These are phyloP conservation scores for Abelmoschus esculentus DNA, from an alignment of 345 rosid genomes.

Conservation along the genomic window DNA sequence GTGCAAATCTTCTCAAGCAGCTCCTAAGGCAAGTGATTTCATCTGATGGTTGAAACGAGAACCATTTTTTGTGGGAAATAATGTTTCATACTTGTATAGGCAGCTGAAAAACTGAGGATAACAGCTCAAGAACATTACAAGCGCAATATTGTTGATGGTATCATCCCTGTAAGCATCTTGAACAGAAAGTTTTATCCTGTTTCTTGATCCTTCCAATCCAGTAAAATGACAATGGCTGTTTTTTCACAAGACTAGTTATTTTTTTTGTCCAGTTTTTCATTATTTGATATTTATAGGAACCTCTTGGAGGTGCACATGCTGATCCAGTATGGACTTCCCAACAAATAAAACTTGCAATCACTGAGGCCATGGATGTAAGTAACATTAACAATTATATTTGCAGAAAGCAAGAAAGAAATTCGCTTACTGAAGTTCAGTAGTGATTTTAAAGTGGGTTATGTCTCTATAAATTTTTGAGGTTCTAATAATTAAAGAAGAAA, in stretches of 20 bases:
- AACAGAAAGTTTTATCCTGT: conserved; percentile 3
- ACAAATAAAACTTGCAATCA: conserved; percentile 71
- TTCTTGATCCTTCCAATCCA: background rate
- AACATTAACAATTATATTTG: background rate
- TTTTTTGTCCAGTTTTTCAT: background rate
- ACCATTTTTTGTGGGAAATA: background rate
- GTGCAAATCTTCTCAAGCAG: conserved; percentile 83
- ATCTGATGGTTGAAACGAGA: background rate
- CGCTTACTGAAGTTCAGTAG: background rate
- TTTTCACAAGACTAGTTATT: background rate
- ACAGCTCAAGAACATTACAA: conserved; percentile 66
- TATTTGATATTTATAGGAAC: conserved; percentile 46
- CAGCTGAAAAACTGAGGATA: conserved; percentile 87
- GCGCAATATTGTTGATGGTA: conserved; percentile 73
- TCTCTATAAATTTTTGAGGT: background rate
- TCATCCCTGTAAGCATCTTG: conserved; percentile 58
- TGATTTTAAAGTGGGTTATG: background rate
- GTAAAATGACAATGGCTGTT: background rate
- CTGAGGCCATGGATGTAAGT: conserved; percentile 68
- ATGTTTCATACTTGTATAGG: conserved; percentile 38
- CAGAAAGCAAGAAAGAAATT: background rate
- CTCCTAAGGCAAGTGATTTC: conserved; percentile 60
- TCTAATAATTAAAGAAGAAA: background rate
- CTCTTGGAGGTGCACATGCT: conserved; percentile 93
- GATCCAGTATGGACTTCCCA: conserved; percentile 86